phyloP scores from a whole-genome alignment of 441 rosid species.

The Populus trichocarpa region DNA sequence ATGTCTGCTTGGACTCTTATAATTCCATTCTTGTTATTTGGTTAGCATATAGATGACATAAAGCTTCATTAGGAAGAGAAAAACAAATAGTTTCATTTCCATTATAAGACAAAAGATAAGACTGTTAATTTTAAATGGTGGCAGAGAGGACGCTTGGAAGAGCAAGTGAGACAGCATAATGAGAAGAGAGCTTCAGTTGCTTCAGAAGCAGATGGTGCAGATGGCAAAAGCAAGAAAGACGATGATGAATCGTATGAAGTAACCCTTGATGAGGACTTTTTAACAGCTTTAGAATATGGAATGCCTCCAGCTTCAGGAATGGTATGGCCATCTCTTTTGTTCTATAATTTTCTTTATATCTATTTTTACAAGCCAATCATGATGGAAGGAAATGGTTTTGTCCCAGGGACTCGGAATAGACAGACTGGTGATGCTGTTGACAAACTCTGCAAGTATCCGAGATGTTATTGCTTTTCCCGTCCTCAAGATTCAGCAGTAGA shows the following conservation, averaged over 20 bases:
- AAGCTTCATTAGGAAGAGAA: no score
- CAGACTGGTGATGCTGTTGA: constrained; percentile 87
- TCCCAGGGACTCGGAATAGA: constrained; percentile 55
- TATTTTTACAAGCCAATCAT: no score
- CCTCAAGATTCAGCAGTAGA: constrained; percentile 62
- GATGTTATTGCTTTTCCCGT: constrained; percentile 95
- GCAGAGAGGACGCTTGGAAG: constrained; percentile 88
- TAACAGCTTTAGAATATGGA: constrained; percentile 42
- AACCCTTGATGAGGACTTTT: no score
- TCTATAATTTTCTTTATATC: not conserved
- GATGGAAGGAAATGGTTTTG: constrained; percentile 5
- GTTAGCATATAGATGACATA: no score
- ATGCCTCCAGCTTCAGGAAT: constrained; percentile 94
- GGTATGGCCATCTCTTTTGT: constrained; percentile 37
- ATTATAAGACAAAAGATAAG: no score
- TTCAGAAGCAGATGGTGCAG: constrained; percentile 10
- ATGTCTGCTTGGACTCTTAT: no score
- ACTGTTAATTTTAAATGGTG: constrained; percentile 14
- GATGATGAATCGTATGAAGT: constrained; percentile 37
- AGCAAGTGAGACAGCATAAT: constrained; percentile 91
- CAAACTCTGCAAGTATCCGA: constrained; percentile 79
- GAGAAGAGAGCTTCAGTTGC: constrained; percentile 48
- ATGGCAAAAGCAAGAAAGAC: constrained; percentile 33
- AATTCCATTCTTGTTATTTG: no score
- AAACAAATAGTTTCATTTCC: no score